Evolutionary conservation across 2,329 filamentous ascomycete species (phyloP), one percentile per base, ranked within the genome.

Genomic region (Colletotrichum gigasporum): DNA sequence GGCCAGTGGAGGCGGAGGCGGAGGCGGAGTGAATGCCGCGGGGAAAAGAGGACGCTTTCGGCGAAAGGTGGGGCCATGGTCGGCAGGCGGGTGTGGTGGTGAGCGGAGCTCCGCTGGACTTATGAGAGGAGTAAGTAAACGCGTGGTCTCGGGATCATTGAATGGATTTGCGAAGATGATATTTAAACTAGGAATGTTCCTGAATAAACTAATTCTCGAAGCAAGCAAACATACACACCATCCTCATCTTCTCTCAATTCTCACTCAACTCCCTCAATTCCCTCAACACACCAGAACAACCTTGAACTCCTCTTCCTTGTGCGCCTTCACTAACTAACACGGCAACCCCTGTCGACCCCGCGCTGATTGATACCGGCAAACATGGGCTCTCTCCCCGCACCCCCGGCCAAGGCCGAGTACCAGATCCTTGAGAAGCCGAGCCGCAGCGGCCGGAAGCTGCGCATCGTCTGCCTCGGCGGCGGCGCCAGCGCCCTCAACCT

Each of bases 401-500:
- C 45, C 44, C 57, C 50, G 22, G 30, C 30, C 10, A 54, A 55
- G 51, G 12, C 57, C 16, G 62, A 56, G n/a, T 71, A 71, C 42
- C 53, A 65, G 14, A 71, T 71, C 52, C 41, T 68, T 10, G 71
- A 72, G 41, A 68, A 71, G 59, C 67, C 71, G 28, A 69, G 67
- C 30, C 67, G 71, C 20, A 55, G 58, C 30, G 68, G 67, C 18
- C 61, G 71, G n/a, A 70, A 69, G 22, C 52, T 74, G n/a, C 67
- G 71, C 28, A 68, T 75, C 57, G 67, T 74, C 24, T 70, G 68
- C 37, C 66, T 74, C 14, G 73, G 73, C n/a, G 72, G 69, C 54
- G 73, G 73, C 45, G 71, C 70, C 50, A 72, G 71, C 50, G 73
- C 69, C 0, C 65, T 75, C 26, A 74, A 73, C 61, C 52, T 75